Conservation (phyloP, 495 filamentous ascomycete species). For the Penicillium ochrochloron region DNA sequence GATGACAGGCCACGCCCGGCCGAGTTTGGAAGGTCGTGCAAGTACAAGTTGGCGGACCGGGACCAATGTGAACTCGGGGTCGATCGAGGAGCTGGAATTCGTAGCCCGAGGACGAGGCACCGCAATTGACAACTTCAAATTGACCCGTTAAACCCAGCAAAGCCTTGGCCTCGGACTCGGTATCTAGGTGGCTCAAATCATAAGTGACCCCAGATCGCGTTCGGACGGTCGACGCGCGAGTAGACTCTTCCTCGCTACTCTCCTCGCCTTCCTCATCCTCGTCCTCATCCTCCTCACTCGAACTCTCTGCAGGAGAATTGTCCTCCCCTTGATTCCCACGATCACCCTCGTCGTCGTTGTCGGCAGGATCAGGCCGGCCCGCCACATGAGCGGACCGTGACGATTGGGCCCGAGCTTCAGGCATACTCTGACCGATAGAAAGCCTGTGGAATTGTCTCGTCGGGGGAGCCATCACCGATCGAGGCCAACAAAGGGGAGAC, state of each 20-base stretch:
- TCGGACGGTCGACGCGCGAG: constrained; percentile 31
- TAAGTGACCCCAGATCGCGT: constrained; percentile 50
- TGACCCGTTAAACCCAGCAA: constrained; percentile 42
- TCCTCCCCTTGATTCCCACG: constrained; percentile 18
- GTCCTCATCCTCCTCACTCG: constrained; percentile 22
- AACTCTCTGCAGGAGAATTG: constrained; percentile 21
- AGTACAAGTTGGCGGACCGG: constrained; percentile 40
- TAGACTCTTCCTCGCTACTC: constrained; percentile 27
- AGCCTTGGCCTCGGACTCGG: constrained; percentile 40
- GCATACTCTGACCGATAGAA: constrained; percentile 44
- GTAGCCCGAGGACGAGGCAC: constrained; percentile 36
- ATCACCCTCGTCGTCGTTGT: constrained; percentile 23
- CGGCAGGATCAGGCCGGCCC: constrained; percentile 26
- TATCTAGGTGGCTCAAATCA: constrained; percentile 42
- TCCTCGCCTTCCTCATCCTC: constrained; percentile 25
- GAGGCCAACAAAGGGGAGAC: constrained; percentile 17
- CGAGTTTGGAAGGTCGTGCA: constrained; percentile 40
- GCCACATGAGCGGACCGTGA: constrained; percentile 29
- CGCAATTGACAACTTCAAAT: constrained; percentile 45
- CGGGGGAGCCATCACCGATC: constrained; percentile 43
- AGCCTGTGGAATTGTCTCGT: constrained; percentile 47
- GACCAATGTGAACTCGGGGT: constrained; percentile 37
- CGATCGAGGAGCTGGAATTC: constrained; percentile 44
- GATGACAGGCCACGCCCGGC: constrained; percentile 46
- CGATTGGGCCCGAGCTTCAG: constrained; percentile 31